Conservation (phyloP, 73 alveolate genomes). For the Paramecium octaurelia region DNA sequence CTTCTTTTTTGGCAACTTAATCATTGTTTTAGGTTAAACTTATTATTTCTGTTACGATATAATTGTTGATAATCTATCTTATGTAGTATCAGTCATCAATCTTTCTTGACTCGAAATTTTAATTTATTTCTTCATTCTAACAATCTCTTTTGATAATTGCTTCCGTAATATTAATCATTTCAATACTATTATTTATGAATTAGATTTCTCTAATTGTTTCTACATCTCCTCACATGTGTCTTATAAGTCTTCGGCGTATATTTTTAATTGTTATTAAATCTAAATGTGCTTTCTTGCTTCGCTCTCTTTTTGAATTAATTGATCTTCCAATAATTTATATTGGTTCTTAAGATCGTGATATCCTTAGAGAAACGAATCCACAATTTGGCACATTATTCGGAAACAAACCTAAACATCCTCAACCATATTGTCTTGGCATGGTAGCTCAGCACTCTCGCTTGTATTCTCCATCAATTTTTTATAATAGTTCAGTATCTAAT, state of each 20-base stretch:
- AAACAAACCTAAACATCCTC: conserved; percentile 16
- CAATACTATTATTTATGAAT: not conserved
- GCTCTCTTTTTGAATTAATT: not conserved
- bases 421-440: not conserved
- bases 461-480: not conserved
- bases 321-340: not conserved
- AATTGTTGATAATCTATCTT: not conserved
- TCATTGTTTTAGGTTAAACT: not conserved
- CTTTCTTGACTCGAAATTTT: not conserved
- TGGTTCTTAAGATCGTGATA: not conserved
- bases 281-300: conserved; percentile 5
- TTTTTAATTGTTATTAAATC: not conserved
- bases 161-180: not conserved
- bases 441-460: not conserved
- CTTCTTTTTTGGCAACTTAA: not conserved
- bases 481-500: not conserved
- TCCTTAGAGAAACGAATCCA: conserved; percentile 16
- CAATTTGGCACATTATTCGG: conserved; percentile 35
- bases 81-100: conserved; percentile 28
- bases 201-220: not conserved
- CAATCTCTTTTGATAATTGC: conserved; percentile 31
- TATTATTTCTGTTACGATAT: not conserved
- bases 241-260: conserved; percentile 1
- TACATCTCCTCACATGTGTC: not conserved
- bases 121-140: not conserved